These are phyloP conservation scores for Emmonsiellopsis sp. DNA, from an alignment of 2,329 filamentous ascomycete genomes.

Conservation along the genomic window DNA sequence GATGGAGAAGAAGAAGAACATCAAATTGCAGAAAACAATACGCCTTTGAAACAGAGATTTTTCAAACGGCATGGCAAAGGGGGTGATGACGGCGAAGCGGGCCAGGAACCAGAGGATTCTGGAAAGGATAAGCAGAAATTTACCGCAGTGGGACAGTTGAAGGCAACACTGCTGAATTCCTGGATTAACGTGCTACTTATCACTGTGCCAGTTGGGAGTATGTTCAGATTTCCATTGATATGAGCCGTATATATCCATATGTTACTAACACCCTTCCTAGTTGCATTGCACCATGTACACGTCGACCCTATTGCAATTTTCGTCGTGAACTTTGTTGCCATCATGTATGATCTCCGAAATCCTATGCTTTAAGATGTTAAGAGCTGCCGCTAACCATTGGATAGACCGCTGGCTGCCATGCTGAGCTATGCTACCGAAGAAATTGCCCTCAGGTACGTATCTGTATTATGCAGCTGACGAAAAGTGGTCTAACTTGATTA, in stretches of 20 bases:
- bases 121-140: conserved; percentile 21
- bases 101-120: conserved; percentile 3
- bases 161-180: conserved; percentile 66
- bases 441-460: conserved; percentile 49
- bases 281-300: conserved; percentile 58
- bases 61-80: conserved; percentile 4
- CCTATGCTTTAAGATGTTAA: neutral
- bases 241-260: neutral
- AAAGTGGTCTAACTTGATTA: conserved; percentile 15
- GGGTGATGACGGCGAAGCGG: conserved; percentile 6
- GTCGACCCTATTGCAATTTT: conserved; percentile 60
- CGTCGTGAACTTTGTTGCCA: conserved; percentile 86
- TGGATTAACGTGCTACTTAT: conserved; percentile 80
- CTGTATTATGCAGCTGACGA: neutral
- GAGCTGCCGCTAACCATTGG: neutral
- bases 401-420: conserved; percentile 66
- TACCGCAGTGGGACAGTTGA: conserved; percentile 33
- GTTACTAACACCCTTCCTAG: conserved; percentile 11
- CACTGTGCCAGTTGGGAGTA: conserved; percentile 64
- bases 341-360: conserved; percentile 43
- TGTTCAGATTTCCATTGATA: conserved; percentile 1
- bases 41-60: conserved; percentile 7
- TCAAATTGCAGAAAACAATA: neutral
- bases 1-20: neutral
- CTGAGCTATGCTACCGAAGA: conserved; percentile 86